Evolutionary conservation across 2,329 filamentous ascomycete genomes (phyloP), one percentile per base, ranked within the genome.

Genomic region (Lachnellula arida): DNA sequence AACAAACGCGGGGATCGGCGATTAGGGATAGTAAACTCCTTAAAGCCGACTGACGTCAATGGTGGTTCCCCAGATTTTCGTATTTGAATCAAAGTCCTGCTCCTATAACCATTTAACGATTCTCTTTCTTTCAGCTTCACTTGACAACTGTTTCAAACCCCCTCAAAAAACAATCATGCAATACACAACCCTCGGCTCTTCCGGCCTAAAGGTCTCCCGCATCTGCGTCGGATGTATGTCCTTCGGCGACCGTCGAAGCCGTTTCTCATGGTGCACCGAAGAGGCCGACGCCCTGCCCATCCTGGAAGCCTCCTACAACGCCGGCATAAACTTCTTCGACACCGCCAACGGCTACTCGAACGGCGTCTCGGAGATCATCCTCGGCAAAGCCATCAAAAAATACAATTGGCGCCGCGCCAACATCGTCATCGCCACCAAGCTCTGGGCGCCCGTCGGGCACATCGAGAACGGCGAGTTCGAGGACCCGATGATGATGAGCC

Each of bases 351-450:
- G 75, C 9, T 84, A 84, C 70, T 80, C 77, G 51, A 81, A 81
- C 55, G 81, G 81, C 19, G 70, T 69, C 1, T 80, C 77, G 2
- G 62, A 64, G 49, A 49, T 58, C 28, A 63, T 64, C 28, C 51
- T 64, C 17, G 62, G 60, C 25, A 86, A 85, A 68, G 85, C 86
- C 1, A 73, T 89, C 58, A 81, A 80, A 63, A 75, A 82, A 56
- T 87, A 81, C 74, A 73, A 77, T 40, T 86, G 88, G 60, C 84
- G 84, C 0, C 80, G 86, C 22, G 72, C 79, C 54, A 84, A 83
- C 59, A 74, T 89, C 46, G 79, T 88, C 22, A 81, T 89, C 64
- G 70, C 88, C 59, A 82, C 81, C n/a, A 88, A 88, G 71, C 80
- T 81, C 66, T 84, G 12, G 9, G 46, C 48, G 6, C 54, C 60